Conservation (phyloP, 805 yeast genomes). For the Hanseniaspora clermontiae region DNA sequence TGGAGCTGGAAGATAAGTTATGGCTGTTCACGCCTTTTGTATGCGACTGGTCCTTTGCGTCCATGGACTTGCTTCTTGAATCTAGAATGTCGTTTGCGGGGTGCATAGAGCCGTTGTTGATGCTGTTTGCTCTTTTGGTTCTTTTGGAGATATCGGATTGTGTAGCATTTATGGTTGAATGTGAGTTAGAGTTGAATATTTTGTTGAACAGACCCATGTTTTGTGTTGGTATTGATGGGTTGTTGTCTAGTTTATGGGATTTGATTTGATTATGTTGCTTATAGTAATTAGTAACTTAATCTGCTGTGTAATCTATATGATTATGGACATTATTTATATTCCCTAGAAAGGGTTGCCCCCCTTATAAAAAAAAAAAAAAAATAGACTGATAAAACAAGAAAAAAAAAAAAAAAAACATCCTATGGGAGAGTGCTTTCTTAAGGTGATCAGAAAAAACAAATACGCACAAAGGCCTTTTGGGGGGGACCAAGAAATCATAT, state of each 20-base stretch:
- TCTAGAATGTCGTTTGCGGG: not conserved
- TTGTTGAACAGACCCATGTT: slow-evolving; percentile 11
- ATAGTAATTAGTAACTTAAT: too few species aligned
- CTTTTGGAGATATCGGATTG: not conserved
- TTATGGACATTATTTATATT: too few species aligned
- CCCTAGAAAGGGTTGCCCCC: too few species aligned
- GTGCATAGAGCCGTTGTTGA: not conserved
- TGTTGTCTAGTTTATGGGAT: too few species aligned
- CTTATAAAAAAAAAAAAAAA: too few species aligned
- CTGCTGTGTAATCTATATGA: too few species aligned
- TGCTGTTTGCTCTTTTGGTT: slow-evolving; percentile 1
- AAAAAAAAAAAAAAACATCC: too few species aligned
- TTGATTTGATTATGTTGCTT: too few species aligned
- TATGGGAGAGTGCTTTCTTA: not conserved
- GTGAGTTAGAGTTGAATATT: not conserved
- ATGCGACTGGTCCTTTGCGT: not conserved
- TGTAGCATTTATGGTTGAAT: not conserved
- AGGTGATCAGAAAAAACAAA: not conserved
- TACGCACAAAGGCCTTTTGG: too few species aligned
- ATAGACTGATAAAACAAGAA: too few species aligned
- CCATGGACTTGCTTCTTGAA: not conserved
- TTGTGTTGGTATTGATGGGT: not conserved
- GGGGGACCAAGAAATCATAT: too few species aligned
- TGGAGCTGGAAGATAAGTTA: too few species aligned
- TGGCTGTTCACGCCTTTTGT: not conserved